These are phyloP conservation scores for Solanum etuberosum DNA, from an alignment of 257 asterid genomes.

Conservation along the genomic window DNA sequence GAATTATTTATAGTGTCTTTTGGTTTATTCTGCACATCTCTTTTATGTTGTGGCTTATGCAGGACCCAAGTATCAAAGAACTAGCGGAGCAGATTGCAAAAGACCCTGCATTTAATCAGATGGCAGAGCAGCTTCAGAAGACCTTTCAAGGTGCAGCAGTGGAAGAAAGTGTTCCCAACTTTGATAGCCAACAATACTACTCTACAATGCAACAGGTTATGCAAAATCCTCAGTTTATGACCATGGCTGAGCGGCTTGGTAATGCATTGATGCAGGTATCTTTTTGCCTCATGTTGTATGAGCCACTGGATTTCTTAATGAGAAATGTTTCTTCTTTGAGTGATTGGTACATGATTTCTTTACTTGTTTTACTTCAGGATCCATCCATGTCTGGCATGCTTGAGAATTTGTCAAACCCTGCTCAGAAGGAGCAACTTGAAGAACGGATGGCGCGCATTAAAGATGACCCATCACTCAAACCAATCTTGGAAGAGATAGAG, in stretches of 20 bases:
- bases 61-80: slow-evolving; percentile 98
- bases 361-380: slow-evolving; percentile 36
- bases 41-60: not conserved
- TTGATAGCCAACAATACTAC: slow-evolving; percentile 77
- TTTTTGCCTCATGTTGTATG: not conserved
- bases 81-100: slow-evolving; percentile 90
- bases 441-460: slow-evolving; percentile 75
- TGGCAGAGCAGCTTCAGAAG: slow-evolving; percentile 98
- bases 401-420: slow-evolving; percentile 79
- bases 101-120: slow-evolving; percentile 84
- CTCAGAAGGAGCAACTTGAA: slow-evolving; percentile 74
- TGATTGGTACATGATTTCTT: not conserved
- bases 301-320: not conserved
- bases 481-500: slow-evolving; percentile 92
- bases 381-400: slow-evolving; percentile 97
- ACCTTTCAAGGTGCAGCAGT: slow-evolving; percentile 74
- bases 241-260: slow-evolving; percentile 96
- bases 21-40: not conserved
- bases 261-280: slow-evolving; percentile 79
- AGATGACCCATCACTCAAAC: slow-evolving; percentile 94
- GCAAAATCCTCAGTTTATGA: slow-evolving; percentile 97
- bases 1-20: not conserved
- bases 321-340: not conserved
- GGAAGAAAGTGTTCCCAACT: slow-evolving; percentile 66
- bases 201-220: slow-evolving; percentile 95